Evolutionary conservation across 768 basidiomycete species (phyloP), one percentile per base, ranked within the genome.

Genomic region (Suillus plorans): DNA sequence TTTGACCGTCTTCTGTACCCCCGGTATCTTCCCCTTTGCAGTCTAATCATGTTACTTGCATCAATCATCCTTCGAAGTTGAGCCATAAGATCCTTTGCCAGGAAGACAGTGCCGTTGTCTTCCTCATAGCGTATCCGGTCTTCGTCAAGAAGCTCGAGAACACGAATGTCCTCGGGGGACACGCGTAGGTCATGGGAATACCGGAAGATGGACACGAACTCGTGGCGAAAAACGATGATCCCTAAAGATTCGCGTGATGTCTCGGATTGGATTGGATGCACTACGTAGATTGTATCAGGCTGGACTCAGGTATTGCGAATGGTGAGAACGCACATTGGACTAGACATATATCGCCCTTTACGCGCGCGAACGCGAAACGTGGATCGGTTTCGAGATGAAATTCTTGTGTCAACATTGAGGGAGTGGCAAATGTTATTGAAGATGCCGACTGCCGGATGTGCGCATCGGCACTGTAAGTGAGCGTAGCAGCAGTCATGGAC

Each of bases 161-260:
- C 80, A 64, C 76, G 78, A 16, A 89, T 80, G 60, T 77, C 75
- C 20, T 66, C 67, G 12, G 75, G 72, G 41, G 69, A 70, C 0
- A 77, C 59, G 22, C 85, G 80, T 2, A 80, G 68, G 14, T 85
- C 83, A 66, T 88, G 83, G 1, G 75, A 75, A 63, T 85, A 82
- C 45, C 87, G 85, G 69, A 88, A 89, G 60, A 89, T 89, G 67
- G 84, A 84, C 72, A 84, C 84, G 67, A 87, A 87, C 73, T 88
- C 87, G 70, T 88, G 86, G 20, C 70, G 68, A 64, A 77, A 77
- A 60, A 77, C 47, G 37, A 71, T 66, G 1, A 77, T 60, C 39
- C 71, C 69, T 25, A 76, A 61, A n/a, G 1, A 67, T 59, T 2
- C 65, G 64, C 4, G 66, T 69, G 4, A 67, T 16, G 49, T 72